Conservation (phyloP, 2,329 filamentous ascomycete species). For the Sporothrix globosa region DNA sequence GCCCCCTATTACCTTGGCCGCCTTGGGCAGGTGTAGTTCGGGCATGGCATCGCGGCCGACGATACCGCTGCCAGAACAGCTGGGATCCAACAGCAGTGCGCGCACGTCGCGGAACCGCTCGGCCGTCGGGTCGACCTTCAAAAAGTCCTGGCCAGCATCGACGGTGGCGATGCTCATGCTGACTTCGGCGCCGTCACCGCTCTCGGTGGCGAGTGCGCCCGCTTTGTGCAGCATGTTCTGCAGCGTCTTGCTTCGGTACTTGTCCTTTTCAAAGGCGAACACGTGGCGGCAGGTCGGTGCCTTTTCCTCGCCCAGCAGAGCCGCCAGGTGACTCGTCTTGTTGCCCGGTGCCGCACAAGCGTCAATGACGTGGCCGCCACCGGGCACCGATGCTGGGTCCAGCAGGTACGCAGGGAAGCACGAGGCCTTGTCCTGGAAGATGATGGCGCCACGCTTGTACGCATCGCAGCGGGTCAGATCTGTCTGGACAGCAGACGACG, state of each 20-base stretch:
- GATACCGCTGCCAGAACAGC: conserved; percentile 94
- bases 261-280: conserved; percentile 79
- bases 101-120: conserved; percentile 70
- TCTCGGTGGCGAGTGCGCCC: conserved; percentile 53
- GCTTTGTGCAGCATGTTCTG: conserved; percentile 82
- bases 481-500: conserved; percentile 51
- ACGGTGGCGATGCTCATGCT: conserved; percentile 64
- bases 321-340: conserved; percentile 92
- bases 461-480: conserved; percentile 74
- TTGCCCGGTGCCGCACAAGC: conserved; percentile 94
- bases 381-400: conserved; percentile 56
- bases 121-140: conserved; percentile 69
- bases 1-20: conserved; percentile 33
- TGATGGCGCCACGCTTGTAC: conserved; percentile 76
- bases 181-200: neutral
- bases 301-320: conserved; percentile 59
- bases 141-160: conserved; percentile 76
- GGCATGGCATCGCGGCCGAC: conserved; percentile 82
- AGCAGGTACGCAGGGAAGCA: conserved; percentile 94
- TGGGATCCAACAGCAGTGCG: conserved; percentile 84
- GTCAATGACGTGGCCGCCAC: conserved; percentile 79
- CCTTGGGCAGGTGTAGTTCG: conserved; percentile 61
- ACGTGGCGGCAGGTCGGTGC: conserved; percentile 50
- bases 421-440: conserved; percentile 94
- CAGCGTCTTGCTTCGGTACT: conserved; percentile 70